These are phyloP conservation scores for Climacium dendroides DNA, from an alignment of 225 moss, liverwort and hornwort genomes.

Conservation along the genomic window DNA sequence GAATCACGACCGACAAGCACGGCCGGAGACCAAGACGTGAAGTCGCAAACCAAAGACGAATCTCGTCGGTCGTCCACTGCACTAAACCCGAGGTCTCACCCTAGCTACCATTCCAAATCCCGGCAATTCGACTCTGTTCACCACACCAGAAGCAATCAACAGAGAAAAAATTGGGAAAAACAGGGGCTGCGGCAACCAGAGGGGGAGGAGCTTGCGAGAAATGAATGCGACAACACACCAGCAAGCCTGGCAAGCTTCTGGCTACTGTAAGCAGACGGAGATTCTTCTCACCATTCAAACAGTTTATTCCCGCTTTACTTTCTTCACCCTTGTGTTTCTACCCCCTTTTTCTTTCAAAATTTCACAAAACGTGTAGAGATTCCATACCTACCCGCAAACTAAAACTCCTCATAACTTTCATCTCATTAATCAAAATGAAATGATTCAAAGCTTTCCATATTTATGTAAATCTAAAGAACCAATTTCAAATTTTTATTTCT, in stretches of 20 bases:
- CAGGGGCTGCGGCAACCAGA: background rate
- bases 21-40: background rate
- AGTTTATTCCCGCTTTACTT: background rate
- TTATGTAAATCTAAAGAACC: too few species aligned
- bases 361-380: too few species aligned
- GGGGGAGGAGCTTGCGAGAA: background rate
- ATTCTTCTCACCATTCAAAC: background rate
- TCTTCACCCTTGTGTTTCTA: background rate
- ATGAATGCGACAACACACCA: background rate
- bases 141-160: background rate
- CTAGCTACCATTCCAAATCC: background rate
- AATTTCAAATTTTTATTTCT: too few species aligned
- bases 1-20: background rate
- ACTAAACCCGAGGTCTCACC: background rate
- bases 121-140: background rate
- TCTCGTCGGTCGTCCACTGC: background rate
- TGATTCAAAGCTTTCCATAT: too few species aligned
- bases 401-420: too few species aligned
- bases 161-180: background rate
- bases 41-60: background rate
- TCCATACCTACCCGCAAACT: too few species aligned
- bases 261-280: background rate
- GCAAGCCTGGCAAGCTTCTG: background rate
- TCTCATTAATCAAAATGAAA: too few species aligned
- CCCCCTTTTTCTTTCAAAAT: too few species aligned